Conservation (phyloP, 2,329 filamentous ascomycete genomes). For the Cladosporium phlei region DNA sequence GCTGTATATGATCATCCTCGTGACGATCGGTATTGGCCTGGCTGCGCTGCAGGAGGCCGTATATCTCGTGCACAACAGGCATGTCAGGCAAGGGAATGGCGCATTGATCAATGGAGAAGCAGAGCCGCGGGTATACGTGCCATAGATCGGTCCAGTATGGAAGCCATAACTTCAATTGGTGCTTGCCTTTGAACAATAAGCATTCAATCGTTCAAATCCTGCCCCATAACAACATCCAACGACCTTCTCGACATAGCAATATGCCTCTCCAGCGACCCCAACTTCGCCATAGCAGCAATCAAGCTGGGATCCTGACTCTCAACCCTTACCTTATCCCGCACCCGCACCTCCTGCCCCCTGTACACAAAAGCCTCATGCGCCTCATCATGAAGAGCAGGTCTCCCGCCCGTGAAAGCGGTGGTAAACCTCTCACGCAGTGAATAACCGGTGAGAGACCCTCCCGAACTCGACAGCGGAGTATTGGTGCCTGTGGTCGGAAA, state of each 20-base stretch:
- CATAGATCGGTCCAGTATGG: too few species aligned
- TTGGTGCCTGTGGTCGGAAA: slow-evolving; percentile 30
- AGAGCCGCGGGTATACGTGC: slow-evolving; percentile 6
- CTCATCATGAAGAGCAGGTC: slow-evolving; percentile 53
- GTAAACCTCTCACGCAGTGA: slow-evolving; percentile 54
- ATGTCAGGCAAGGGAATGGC: slow-evolving; percentile 1
- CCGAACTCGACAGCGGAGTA: slow-evolving; percentile 25
- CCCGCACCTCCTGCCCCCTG: slow-evolving; percentile 67
- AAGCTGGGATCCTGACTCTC: slow-evolving; percentile 86
- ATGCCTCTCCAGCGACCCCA: slow-evolving; percentile 70
- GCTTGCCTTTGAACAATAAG: too few species aligned
- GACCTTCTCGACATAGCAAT: slow-evolving; percentile 66
- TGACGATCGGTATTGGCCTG: background rate
- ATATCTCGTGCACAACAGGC: background rate
- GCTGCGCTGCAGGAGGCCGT: background rate
- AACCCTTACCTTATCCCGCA: slow-evolving; percentile 83
- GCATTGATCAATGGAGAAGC: background rate
- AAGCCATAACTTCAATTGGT: too few species aligned
- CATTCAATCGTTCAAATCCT: slow-evolving; percentile 37
- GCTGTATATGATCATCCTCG: slow-evolving; percentile 6
- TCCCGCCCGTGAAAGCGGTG: slow-evolving; percentile 40
- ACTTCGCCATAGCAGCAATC: slow-evolving; percentile 76
- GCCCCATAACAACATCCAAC: slow-evolving; percentile 72
- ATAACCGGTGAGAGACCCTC: slow-evolving; percentile 48
- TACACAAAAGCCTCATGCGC: slow-evolving; percentile 71